Base-by-base conservation (phyloP, 306 rosid species). In the Lathyrus aphaca region DNA sequence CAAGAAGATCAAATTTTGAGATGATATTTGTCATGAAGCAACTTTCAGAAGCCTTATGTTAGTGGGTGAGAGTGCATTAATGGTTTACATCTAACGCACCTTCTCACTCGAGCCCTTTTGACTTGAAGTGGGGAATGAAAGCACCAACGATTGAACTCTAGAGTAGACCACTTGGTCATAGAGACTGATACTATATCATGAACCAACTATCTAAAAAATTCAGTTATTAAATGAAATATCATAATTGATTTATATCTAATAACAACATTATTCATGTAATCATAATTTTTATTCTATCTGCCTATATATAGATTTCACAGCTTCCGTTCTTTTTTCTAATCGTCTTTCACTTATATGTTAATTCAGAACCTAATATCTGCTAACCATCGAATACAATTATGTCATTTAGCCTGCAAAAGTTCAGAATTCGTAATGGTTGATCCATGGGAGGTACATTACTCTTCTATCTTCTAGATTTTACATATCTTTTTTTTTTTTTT, bases 401-500 rank as follows among this genome's bases (percentile, higher is more conserved):
- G 96, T 71, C 60, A 77, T 59, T 83, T 83, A 59, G 95, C 96
- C 64, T 85, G 97, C 76, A 78, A 75, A 81, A 86, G 84, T 84
- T 94, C 97, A 32, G 85, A 84, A 6, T 91, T 87, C 73, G 27
- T 91, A 72, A 94, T 91, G 97, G 96, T 91, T 74, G 99, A 94
- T 84, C 92, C 88, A 38, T 94, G 99, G 97, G 99, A 94, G 90
- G 97, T 90, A 85, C 46, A 6, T 45, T 62, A 45, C 54, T 66
- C 64, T 30, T 70, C 37, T 40, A 25, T 68, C 35, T n/a, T 69
- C 63, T 37, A 16, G 37, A 18, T 40, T 51, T 13, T 49, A 23
- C 57, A 3, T 3, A 10, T n/a, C 4, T 44, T 51, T 50, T 9
- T 30, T 70, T 63, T 44, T 29, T 4, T 4, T 69, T 10, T 38